Evolutionary conservation across 192 early-diverging fungal species (phyloP).

Genomic region (Pilobolus umbonatus): DNA sequence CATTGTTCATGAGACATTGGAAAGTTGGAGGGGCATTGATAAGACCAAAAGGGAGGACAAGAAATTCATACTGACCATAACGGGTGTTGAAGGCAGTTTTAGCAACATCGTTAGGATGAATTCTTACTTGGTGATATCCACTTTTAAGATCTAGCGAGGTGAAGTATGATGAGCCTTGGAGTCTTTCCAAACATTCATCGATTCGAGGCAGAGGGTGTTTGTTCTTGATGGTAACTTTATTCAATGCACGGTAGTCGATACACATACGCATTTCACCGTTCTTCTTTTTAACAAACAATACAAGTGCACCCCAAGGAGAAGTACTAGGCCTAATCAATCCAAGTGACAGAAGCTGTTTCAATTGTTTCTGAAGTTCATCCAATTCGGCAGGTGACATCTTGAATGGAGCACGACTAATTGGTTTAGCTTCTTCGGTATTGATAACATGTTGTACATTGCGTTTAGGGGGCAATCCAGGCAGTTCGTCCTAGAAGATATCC

Average conservation of each 20-base stretch:
- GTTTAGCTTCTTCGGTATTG: neutral
- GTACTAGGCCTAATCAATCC: neutral
- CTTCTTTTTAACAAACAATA: neutral
- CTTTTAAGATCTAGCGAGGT: conserved; percentile 39
- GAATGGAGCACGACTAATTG: neutral
- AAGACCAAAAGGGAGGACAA: conserved; percentile 29
- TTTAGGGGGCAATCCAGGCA: neutral
- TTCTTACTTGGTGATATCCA: conserved; percentile 43
- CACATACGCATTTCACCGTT: conserved; percentile 32
- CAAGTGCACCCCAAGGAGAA: neutral
- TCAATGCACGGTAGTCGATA: conserved; percentile 51
- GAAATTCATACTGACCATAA: conserved; percentile 20
- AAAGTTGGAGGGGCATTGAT: neutral
- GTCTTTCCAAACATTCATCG: conserved; percentile 37
- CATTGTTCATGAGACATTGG: conserved; percentile 9
- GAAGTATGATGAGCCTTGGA: conserved; percentile 32
- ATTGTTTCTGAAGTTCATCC: neutral
- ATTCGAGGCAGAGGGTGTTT: conserved; percentile 47
- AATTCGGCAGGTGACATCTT: neutral
- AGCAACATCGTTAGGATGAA: conserved; percentile 22
- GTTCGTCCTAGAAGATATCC: neutral
- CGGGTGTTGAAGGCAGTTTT: conserved; percentile 37
- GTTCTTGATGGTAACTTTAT: conserved; percentile 45
- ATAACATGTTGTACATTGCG: neutral
- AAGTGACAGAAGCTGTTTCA: neutral